phyloP scores from a whole-genome alignment of 495 filamentous ascomycete species.

The Penicillium ochrochloron region DNA sequence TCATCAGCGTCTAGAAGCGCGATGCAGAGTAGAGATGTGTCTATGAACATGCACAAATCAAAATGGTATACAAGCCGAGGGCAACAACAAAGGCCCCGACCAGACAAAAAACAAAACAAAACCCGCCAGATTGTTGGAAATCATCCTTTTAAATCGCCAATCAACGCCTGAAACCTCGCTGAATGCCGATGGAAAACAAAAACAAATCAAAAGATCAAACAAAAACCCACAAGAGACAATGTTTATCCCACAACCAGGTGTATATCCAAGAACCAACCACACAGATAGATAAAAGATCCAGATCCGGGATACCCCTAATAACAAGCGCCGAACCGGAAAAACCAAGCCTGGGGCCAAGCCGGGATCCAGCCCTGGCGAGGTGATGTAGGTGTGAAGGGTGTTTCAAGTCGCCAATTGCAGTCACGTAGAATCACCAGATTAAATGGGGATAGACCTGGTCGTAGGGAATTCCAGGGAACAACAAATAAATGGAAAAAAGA shows the following conservation, averaged over 20 bases:
- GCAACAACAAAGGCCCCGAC: conserved; percentile 2
- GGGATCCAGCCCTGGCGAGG: conserved; percentile 48
- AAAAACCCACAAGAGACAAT: conserved; percentile 20
- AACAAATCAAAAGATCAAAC: conserved; percentile 22
- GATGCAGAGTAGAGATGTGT: conserved; percentile 43
- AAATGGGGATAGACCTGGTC: conserved; percentile 32
- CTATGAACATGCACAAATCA: conserved; percentile 37
- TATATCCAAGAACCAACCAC: conserved; percentile 23
- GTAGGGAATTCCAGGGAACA: conserved; percentile 19
- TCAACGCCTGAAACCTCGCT: conserved; percentile 43
- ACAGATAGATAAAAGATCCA: conserved; percentile 18
- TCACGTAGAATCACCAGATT: conserved; percentile 25
- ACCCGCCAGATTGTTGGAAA: conserved; percentile 7
- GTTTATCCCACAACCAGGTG: conserved; percentile 12
- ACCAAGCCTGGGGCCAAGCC: conserved; percentile 23
- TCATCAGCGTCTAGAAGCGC: conserved; percentile 28
- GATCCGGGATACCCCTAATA: conserved; percentile 24
- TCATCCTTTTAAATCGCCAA: conserved; percentile 31
- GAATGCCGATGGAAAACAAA: conserved; percentile 33
- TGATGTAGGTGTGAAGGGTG: conserved; percentile 21
- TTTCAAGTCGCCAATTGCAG: conserved; percentile 5
- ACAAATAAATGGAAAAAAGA: conserved; percentile 17
- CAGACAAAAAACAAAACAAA: conserved; percentile 8
- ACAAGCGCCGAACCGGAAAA: conserved; percentile 37
- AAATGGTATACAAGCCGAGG: conserved; percentile 41